Base-by-base conservation (phyloP, 2,329 filamentous ascomycete genomes). In the Botrytis tulipae region DNA sequence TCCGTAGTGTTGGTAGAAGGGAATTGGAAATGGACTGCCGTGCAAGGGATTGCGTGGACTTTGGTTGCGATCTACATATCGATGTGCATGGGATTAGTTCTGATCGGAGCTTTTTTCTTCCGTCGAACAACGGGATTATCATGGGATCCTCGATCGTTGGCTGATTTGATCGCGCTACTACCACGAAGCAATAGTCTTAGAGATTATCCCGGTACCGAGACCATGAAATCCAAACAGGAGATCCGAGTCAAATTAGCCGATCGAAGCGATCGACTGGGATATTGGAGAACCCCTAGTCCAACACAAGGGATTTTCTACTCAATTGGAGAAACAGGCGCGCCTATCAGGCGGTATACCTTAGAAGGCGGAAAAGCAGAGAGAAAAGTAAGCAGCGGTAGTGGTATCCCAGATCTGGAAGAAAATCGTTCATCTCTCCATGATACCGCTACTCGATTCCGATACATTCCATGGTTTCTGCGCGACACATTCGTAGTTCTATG, bases 131-230 rank as follows among this genome's bases (percentile, higher is more conserved):
- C 94, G 0, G 94, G 94, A 0, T 84, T 97, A 75, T 87, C 92
- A 79, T 98, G 95, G 95, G 94, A 97, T 80, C 88, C 94, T 3
- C 87, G 91, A 63, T 95, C 91, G 37, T 84, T 98, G 12, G 95
- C 93, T 4, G 94, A 98, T 80, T 84, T 97, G 54, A 87, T 96
- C 61, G 89, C 91, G 1, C 85, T 98, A 18, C 86, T 97, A 40
- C 91, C 93, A 76, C 89, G 92, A 74, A 95, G 93, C 76, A 97
- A 97, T 82, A 89, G 91, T 29, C 86, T 94, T 67, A 84, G 86
- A 35, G 91, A 92, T 78, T 97, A 94, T 81, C 86, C 88, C 20
- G 89, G 89, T 5, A 90, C 91, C 0, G 92, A 95, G 78, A 88
- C 89, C 0, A 86, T 89, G 61, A 82, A 83, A 12, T 84, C 83